These are phyloP conservation scores for Starmerella roubikii DNA, from an alignment of 805 yeast genomes.

Conservation along the genomic window DNA sequence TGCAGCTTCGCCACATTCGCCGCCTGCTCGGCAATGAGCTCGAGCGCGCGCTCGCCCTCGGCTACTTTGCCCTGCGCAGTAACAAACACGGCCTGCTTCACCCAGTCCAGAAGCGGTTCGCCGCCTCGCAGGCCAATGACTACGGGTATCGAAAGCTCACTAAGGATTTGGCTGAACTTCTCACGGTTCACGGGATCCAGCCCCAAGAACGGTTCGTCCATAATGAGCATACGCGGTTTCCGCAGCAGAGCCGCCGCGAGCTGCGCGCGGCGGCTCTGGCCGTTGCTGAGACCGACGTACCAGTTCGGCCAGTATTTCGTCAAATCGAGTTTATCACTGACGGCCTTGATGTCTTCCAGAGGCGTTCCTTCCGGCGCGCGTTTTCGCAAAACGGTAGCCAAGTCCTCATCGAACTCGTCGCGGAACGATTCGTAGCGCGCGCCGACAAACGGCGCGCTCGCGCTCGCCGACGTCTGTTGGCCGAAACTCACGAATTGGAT, in stretches of 20 bases:
- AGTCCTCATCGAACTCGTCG: conserved; percentile 68
- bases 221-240: conserved; percentile 49
- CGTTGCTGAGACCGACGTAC: conserved; percentile 81
- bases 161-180: conserved; percentile 44
- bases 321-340: conserved; percentile 42
- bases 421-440: conserved; percentile 82
- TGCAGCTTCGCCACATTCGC: not conserved
- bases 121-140: conserved; percentile 66
- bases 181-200: conserved; percentile 62
- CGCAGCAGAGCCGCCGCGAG: conserved; percentile 60
- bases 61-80: conserved; percentile 35
- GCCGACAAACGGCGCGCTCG: conserved; percentile 52
- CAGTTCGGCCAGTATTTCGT: conserved; percentile 50
- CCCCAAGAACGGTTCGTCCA: conserved; percentile 91
- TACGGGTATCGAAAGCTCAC: conserved; percentile 33
- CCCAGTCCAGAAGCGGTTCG: conserved; percentile 69
- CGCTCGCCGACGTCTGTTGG: conserved; percentile 29
- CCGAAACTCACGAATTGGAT: conserved; percentile 34
- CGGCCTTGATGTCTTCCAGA: conserved; percentile 30
- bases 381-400: conserved; percentile 41
- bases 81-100: conserved; percentile 41
- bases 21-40: not conserved
- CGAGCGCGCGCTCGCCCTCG: conserved; percentile 5
- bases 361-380: conserved; percentile 30
- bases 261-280: conserved; percentile 84